phyloP scores from a whole-genome alignment of 2,329 filamentous ascomycete genomes.

The Cercospora sojina region DNA sequence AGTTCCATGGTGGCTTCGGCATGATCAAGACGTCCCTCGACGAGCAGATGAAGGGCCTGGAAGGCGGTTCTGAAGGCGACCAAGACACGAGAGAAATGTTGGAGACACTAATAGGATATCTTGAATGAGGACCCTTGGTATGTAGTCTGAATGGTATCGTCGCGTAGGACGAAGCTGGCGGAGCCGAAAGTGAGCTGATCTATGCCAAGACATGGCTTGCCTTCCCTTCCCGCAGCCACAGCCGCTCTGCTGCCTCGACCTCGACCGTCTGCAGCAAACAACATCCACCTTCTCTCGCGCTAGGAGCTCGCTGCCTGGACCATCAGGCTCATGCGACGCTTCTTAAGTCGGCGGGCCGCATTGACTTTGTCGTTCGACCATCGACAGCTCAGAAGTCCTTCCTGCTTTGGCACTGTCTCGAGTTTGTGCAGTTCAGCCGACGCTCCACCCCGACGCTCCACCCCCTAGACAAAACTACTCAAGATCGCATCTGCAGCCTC shows the following conservation, averaged over 20 bases:
- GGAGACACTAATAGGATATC: conserved; percentile 51
- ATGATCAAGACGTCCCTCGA: conserved; percentile 67
- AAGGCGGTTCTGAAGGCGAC: conserved; percentile 54
- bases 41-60: conserved; percentile 63
- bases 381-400: background rate
- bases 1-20: conserved; percentile 66
- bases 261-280: background rate
- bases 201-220: background rate
- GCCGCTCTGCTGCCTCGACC: conserved; percentile 10
- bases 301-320: conserved; percentile 4
- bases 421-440: background rate
- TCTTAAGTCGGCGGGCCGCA: background rate
- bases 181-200: background rate
- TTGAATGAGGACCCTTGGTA: background rate
- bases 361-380: background rate
- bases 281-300: background rate
- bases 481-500: background rate
- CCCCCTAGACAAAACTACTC: background rate
- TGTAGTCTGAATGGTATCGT: background rate
- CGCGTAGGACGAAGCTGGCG: background rate
- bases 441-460: background rate
- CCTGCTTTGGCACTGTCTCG: background rate
- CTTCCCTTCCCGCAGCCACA: background rate
- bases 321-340: background rate
- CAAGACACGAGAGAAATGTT: conserved; percentile 62